Evolutionary conservation across 345 rosid species (phyloP).

Genomic region (Jatropha curcas): DNA sequence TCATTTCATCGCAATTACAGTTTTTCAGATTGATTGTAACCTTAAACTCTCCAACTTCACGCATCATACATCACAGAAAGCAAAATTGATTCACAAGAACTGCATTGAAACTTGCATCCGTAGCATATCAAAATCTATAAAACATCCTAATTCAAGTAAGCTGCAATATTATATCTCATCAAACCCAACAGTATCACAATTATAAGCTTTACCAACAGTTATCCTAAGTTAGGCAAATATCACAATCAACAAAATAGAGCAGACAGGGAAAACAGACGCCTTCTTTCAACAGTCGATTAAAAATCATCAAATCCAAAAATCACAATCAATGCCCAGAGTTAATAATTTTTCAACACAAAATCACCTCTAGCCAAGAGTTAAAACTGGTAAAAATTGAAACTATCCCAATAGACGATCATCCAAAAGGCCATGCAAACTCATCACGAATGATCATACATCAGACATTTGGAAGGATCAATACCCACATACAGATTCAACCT

Average conservation of each 20-base stretch:
- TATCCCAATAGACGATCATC: not conserved
- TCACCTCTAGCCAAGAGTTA: not conserved
- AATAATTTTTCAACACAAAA: not conserved
- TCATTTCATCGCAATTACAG: not conserved
- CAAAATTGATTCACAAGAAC: conserved; percentile 1
- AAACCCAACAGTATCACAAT: not conserved
- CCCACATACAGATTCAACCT: conserved; percentile 24
- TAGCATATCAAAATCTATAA: not conserved
- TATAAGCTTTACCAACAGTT: not conserved
- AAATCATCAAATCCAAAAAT: not conserved
- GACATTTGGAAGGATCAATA: not conserved
- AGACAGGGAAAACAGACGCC: not conserved
- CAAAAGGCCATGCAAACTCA: conserved; percentile 3
- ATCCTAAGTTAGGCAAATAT: not conserved
- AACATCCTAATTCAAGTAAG: not conserved
- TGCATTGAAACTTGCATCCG: not conserved
- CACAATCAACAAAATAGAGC: not conserved
- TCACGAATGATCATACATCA: conserved; percentile 19
- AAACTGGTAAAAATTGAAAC: conserved; percentile 16
- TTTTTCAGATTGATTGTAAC: conserved; percentile 3
- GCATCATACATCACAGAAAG: not conserved
- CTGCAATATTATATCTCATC: not conserved
- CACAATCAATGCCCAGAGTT: conserved; percentile 11
- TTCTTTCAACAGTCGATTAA: not conserved
- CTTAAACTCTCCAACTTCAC: conserved; percentile 4